Percentiles rank a stretch among this genome's conserved stretches.
phyloP scores from a whole-genome alignment of 1,284 basidiomycete species.

The Fomitopsis betulina region DNA sequence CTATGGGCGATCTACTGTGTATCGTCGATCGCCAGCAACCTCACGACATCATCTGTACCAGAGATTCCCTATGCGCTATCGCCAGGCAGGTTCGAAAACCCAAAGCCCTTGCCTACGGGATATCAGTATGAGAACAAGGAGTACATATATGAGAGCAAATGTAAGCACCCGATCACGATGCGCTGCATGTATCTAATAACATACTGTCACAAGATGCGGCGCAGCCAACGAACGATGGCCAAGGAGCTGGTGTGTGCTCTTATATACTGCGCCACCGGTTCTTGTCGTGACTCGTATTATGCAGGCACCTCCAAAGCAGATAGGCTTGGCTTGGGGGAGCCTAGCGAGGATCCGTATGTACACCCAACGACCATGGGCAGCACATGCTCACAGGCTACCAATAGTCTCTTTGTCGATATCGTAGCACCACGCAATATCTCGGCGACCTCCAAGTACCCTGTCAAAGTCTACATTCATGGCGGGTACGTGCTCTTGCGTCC shows the following conservation, averaged over 20 bases:
- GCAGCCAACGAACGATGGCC: conserved; percentile 63
- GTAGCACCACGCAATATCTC: conserved; percentile 57
- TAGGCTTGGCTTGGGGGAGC: conserved; percentile 59
- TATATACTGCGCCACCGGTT: background rate
- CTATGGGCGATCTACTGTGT: background rate
- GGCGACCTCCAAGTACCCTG: conserved; percentile 45
- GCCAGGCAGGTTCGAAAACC: conserved; percentile 60
- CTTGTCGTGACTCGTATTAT: background rate
- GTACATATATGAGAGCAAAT: conserved; percentile 55
- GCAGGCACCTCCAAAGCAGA: conserved; percentile 44
- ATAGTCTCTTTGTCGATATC: conserved; percentile 66
- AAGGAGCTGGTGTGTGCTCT: conserved; percentile 39
- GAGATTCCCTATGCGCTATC: conserved; percentile 72
- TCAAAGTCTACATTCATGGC: conserved; percentile 74
- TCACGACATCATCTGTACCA: conserved; percentile 22
- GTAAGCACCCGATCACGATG: conserved; percentile 31
- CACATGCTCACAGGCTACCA: background rate
- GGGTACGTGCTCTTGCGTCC: conserved; percentile 34
- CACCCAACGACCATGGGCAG: conserved; percentile 1
- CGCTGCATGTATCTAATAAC: background rate
- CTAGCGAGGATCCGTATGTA: conserved; percentile 65
- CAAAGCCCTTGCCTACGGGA: conserved; percentile 45
- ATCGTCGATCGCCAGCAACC: background rate
- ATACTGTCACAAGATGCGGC: conserved; percentile 38
- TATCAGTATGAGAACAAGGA: conserved; percentile 56